Evolutionary conservation across 345 rosid species (phyloP).

Genomic region (Aurinia saxatilis): DNA sequence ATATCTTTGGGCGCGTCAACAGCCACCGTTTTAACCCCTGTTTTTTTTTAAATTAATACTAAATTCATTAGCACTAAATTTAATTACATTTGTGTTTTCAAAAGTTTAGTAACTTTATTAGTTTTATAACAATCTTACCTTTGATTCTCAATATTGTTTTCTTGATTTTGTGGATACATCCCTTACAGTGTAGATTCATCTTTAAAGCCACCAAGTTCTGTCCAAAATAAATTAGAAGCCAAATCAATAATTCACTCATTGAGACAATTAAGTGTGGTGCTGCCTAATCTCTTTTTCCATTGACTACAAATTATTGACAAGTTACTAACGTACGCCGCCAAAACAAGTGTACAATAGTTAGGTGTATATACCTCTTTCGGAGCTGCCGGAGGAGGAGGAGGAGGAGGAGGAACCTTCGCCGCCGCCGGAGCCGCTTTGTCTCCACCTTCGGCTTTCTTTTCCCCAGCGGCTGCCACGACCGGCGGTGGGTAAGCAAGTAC

Average conservation of each 20-base stretch:
- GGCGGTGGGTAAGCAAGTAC: conserved; percentile 42
- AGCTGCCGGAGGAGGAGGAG: conserved; percentile 28
- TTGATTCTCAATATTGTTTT: conserved; percentile 36
- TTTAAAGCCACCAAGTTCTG: conserved; percentile 55
- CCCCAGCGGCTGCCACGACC: conserved; percentile 11
- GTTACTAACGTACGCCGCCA: neutral
- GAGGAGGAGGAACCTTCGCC: conserved; percentile 23
- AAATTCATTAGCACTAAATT: neutral
- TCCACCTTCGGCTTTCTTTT: conserved; percentile 31
- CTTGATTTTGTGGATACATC: conserved; percentile 52
- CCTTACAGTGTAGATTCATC: conserved; percentile 59
- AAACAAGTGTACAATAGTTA: neutral
- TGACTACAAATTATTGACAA: neutral
- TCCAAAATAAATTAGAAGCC: neutral
- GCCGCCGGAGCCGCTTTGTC: conserved; percentile 13
- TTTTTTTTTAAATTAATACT: neutral
- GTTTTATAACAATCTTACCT: conserved; percentile 30
- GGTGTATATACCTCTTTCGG: conserved; percentile 17
- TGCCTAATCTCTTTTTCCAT: neutral
- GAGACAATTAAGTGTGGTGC: neutral
- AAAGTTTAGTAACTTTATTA: neutral
- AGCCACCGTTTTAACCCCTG: conserved; percentile 59
- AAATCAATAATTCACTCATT: too few relatives aligned
- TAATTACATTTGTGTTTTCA: neutral
- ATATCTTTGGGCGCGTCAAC: conserved; percentile 56